These are phyloP conservation scores for Byssoonygena ceratinophila DNA, from an alignment of 2,329 filamentous ascomycete genomes.

Conservation along the genomic window DNA sequence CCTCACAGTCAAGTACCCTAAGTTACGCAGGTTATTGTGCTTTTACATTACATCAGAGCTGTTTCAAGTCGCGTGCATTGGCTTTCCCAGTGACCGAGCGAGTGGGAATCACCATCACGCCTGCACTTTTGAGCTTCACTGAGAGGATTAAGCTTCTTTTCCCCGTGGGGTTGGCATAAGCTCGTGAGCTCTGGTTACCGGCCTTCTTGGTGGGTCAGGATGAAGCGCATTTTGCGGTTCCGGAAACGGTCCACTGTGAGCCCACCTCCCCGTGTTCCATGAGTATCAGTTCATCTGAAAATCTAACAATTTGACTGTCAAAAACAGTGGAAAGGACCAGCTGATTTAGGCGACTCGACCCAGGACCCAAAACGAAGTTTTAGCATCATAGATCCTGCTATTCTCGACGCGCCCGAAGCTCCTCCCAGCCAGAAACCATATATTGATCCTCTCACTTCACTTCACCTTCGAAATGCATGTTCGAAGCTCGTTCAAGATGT, in stretches of 20 bases:
- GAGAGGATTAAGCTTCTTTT: neutral
- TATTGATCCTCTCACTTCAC: constrained; percentile 12
- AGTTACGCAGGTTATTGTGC: no score
- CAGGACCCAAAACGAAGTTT: constrained; percentile 9
- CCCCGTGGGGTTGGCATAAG: neutral
- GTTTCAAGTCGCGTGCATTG: neutral
- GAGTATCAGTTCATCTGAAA: no score
- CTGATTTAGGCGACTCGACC: no score
- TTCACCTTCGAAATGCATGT: constrained; percentile 12
- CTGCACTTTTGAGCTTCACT: neutral
- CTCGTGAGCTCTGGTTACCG: neutral
- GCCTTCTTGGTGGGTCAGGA: neutral
- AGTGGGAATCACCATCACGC: neutral
- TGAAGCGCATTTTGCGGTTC: constrained; percentile 2
- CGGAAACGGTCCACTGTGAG: constrained; percentile 5
- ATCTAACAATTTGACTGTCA: neutral
- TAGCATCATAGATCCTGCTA: neutral
- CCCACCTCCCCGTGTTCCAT: neutral
- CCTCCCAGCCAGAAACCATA: constrained; percentile 3
- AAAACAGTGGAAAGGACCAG: neutral
- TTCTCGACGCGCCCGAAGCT: neutral
- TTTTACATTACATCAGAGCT: neutral
- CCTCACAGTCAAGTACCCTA: no score
- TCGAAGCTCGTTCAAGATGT: constrained; percentile 8
- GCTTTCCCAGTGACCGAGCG: no score